Conservation (phyloP, 177 flowering plant species). For the Vitis hybrid region DNA sequence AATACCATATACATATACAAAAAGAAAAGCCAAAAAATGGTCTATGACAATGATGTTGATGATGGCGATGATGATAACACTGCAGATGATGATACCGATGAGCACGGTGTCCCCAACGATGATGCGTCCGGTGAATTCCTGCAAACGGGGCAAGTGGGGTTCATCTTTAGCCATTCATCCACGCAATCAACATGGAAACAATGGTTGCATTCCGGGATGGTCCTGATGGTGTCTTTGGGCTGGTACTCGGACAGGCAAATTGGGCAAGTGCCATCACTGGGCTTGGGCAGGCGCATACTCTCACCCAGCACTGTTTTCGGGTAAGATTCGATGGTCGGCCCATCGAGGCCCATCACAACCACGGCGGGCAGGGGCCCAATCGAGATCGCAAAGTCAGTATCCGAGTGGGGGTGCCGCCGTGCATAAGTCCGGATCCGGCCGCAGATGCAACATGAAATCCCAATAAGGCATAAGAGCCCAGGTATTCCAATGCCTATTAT, state of each 20-base stretch:
- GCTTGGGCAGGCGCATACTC: slow-evolving; percentile 40
- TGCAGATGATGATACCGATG: too few relatives aligned
- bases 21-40: too few relatives aligned
- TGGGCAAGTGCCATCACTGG: slow-evolving; percentile 44
- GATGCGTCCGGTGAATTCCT: slow-evolving; percentile 38
- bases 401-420: slow-evolving; percentile 2
- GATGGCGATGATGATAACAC: too few relatives aligned
- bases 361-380: slow-evolving; percentile 13
- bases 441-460: slow-evolving; percentile 26
- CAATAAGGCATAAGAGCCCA: slow-evolving; percentile 33
- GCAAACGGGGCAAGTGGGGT: slow-evolving; percentile 55
- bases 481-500: slow-evolving; percentile 47
- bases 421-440: slow-evolving; percentile 16
- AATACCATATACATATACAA: too few relatives aligned
- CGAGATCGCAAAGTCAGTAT: slow-evolving; percentile 10
- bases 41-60: too few relatives aligned
- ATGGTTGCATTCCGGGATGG: slow-evolving; percentile 57
- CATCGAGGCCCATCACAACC: slow-evolving; percentile 33
- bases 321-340: slow-evolving; percentile 43
- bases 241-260: slow-evolving; percentile 56
- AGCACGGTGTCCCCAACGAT: too few relatives aligned
- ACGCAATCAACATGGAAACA: slow-evolving; percentile 55
- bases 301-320: slow-evolving; percentile 46
- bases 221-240: slow-evolving; percentile 40
- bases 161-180: slow-evolving; percentile 61